phyloP scores from a whole-genome alignment of 768 basidiomycete species.

The Boletus tylopilopsis region DNA sequence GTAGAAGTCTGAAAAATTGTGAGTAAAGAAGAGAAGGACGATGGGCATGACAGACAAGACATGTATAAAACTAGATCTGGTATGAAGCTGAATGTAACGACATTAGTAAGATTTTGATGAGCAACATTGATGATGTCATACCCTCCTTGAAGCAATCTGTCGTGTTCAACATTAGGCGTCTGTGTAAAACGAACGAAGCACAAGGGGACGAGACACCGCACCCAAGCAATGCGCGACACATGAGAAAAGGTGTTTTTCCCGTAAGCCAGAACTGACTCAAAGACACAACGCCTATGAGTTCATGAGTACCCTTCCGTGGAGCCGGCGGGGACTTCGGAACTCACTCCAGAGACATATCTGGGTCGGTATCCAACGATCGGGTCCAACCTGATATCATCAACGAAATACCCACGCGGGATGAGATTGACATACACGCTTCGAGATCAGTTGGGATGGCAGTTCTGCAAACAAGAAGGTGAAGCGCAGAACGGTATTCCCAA shows the following conservation, averaged over 20 bases:
- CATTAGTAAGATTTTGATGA: not conserved
- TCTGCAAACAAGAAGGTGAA: conserved; percentile 52
- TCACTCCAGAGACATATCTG: conserved; percentile 54
- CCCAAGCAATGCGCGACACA: conserved; percentile 48
- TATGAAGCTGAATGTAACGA: conserved; percentile 39
- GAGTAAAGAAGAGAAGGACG: not conserved
- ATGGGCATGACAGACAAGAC: conserved; percentile 40
- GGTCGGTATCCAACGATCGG: conserved; percentile 61
- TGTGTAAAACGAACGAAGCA: not conserved
- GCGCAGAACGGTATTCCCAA: conserved; percentile 52
- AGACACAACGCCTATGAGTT: conserved; percentile 37
- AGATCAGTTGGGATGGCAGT: conserved; percentile 59
- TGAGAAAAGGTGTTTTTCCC: conserved; percentile 48
- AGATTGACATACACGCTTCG: conserved; percentile 43
- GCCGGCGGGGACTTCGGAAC: not conserved
- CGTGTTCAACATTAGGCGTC: not conserved
- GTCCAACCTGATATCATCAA: conserved; percentile 41
- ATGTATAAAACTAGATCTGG: conserved; percentile 61
- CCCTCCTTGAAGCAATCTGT: conserved; percentile 45
- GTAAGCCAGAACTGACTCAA: conserved; percentile 53
- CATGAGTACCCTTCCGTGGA: not conserved
- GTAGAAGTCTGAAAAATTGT: conserved; percentile 38
- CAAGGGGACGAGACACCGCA: conserved; percentile 16
- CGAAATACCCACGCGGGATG: not conserved
- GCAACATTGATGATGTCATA: conserved; percentile 13